Percentiles rank a stretch among this genome's conserved stretches.
Evolutionary conservation across 1,139 yeast species (phyloP).

Genomic region (Hyphopichia khmerensis): DNA sequence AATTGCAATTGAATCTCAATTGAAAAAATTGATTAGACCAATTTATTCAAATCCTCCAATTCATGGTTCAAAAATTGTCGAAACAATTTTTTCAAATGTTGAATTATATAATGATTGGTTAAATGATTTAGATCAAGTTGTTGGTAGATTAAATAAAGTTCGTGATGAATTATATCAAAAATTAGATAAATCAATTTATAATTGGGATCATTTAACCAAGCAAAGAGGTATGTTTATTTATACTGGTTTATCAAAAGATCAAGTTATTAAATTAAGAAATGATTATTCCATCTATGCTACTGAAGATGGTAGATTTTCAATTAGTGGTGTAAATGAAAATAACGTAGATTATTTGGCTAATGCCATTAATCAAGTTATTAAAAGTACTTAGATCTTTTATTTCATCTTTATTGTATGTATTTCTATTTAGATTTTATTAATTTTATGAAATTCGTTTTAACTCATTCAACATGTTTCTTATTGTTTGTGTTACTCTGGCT

Average conservation of each 20-base stretch:
- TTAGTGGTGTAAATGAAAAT: conserved; percentile 80
- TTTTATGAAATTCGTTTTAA: too few relatives aligned
- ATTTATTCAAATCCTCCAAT: conserved; percentile 93
- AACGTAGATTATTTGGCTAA: conserved; percentile 84
- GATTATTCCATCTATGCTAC: conserved; percentile 83
- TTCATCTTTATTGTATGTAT: too few relatives aligned
- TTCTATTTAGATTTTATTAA: too few relatives aligned
- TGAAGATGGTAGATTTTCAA: conserved; percentile 85
- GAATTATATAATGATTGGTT: conserved; percentile 73
- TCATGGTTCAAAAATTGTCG: conserved; percentile 88
- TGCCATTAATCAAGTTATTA: conserved; percentile 62
- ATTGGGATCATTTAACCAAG: conserved; percentile 83
- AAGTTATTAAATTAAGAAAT: conserved; percentile 66
- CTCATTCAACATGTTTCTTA: too few relatives aligned
- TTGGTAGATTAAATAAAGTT: conserved; percentile 73
- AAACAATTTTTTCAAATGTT: conserved; percentile 64
- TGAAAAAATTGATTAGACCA: conserved; percentile 77
- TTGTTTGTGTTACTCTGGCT: too few relatives aligned
- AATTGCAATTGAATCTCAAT: conserved; percentile 67
- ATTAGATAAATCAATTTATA: conserved; percentile 53
- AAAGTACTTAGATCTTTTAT: conserved; percentile 13
- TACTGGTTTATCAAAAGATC: conserved; percentile 75
- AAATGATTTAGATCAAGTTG: conserved; percentile 72
- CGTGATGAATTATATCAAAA: conserved; percentile 63
- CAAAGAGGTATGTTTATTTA: conserved; percentile 98